These are phyloP conservation scores for Cubamyces sp. DNA, from an alignment of 768 basidiomycete genomes.

Conservation along the genomic window DNA sequence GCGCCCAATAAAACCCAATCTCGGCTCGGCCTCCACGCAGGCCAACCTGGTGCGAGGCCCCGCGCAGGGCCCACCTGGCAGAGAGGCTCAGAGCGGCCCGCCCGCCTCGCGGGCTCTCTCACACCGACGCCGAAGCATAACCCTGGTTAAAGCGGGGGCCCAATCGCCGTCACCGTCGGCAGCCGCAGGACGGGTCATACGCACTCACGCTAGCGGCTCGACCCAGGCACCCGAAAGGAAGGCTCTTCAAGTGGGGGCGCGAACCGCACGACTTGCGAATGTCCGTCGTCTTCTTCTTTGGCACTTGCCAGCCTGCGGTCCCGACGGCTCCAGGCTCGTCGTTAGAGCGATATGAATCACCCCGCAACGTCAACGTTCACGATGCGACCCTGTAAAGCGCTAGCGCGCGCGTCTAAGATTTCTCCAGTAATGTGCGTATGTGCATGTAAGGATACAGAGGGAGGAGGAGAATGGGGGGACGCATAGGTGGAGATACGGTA, in stretches of 20 bases:
- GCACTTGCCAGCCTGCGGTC: background rate
- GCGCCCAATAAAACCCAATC: too few species aligned
- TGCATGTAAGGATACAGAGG: constrained; percentile 5
- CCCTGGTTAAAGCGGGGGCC: constrained; percentile 1
- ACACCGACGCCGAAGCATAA: constrained; percentile 10
- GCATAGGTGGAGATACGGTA: constrained; percentile 15
- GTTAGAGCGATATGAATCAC: too few species aligned
- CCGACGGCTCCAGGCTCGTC: background rate
- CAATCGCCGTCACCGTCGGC: constrained; percentile 1
- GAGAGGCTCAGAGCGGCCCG: background rate
- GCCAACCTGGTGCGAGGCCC: background rate
- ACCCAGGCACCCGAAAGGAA: background rate
- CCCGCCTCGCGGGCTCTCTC: background rate
- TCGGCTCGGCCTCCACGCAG: background rate
- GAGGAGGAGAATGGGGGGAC: background rate
- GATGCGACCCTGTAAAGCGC: background rate
- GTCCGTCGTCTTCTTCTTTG: background rate
- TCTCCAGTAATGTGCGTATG: background rate
- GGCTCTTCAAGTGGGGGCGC: background rate
- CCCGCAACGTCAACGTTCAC: background rate
- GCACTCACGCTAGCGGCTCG: background rate
- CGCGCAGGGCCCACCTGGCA: background rate
- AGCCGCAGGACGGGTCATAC: background rate
- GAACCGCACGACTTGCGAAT: too few species aligned
- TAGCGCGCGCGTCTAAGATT: background rate